A percentile compares a stretch with the other conserved stretches of the same genome.
phyloP scores from a whole-genome alignment of 2,329 filamentous ascomycete species.

The Helotiales sp. region DNA sequence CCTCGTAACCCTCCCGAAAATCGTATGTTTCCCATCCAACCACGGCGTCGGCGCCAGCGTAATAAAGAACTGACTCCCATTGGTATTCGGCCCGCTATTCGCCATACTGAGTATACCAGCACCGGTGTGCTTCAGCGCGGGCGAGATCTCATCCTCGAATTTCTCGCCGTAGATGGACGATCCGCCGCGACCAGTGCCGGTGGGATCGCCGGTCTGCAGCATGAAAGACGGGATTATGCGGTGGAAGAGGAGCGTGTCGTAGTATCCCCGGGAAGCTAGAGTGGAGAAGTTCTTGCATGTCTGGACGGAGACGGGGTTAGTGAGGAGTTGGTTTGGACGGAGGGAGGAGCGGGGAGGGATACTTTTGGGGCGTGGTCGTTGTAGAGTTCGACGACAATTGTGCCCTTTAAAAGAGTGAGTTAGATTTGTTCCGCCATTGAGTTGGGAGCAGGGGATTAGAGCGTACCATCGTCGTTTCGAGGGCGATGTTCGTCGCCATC shows the following conservation, averaged over 20 bases:
- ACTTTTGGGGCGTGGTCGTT: slow-evolving; percentile 79
- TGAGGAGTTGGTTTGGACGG: slow-evolving; percentile 3
- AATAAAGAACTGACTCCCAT: slow-evolving; percentile 95
- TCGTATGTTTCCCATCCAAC: slow-evolving; percentile 96
- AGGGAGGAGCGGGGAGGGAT: slow-evolving; percentile 18
- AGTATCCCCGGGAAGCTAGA: slow-evolving; percentile 83
- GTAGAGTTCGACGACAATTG: slow-evolving; percentile 89
- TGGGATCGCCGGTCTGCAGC: slow-evolving; percentile 93
- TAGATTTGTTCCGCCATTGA: neutral
- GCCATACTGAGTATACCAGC: slow-evolving; percentile 97
- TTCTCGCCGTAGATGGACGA: slow-evolving; percentile 89
- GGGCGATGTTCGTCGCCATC: slow-evolving; percentile 79
- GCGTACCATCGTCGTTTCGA: slow-evolving; percentile 84
- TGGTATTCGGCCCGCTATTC: slow-evolving; percentile 90
- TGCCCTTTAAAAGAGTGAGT: slow-evolving; percentile 63
- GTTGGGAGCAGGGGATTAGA: neutral
- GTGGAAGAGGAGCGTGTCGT: slow-evolving; percentile 85
- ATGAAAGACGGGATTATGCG: slow-evolving; percentile 96
- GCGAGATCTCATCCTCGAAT: slow-evolving; percentile 89
- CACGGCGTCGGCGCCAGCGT: slow-evolving; percentile 93
- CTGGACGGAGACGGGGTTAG: slow-evolving; percentile 42
- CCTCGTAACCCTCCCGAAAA: slow-evolving; percentile 87
- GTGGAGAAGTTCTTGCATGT: slow-evolving; percentile 88
- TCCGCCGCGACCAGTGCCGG: slow-evolving; percentile 89
- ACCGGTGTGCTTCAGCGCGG: slow-evolving; percentile 84